Percentiles rank a stretch among this genome's conserved stretches.
Evolutionary conservation across 2,329 filamentous ascomycete genomes (phyloP).

Genomic region (Aspergillus sp.): DNA sequence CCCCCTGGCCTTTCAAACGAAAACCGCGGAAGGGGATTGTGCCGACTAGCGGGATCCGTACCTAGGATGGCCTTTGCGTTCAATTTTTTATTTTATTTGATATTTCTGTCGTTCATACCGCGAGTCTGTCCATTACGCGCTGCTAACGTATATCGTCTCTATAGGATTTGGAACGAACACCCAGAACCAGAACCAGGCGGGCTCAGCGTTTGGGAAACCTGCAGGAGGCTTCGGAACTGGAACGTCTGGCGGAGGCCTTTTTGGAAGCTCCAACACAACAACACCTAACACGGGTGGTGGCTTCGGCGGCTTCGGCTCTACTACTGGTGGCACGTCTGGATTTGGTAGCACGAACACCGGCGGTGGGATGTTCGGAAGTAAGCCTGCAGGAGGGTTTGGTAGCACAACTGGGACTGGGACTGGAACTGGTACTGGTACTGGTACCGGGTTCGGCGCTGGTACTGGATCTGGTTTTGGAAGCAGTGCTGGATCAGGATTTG

Average conservation of each 20-base stretch:
- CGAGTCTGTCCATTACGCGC: not conserved
- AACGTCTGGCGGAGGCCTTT: slow-evolving; percentile 33
- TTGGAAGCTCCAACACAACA: slow-evolving; percentile 25
- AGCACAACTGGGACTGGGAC: slow-evolving; percentile 11
- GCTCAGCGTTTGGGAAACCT: slow-evolving; percentile 37
- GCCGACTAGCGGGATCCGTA: slow-evolving; percentile 1
- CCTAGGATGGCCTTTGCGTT: slow-evolving; percentile 7
- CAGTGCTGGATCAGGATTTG: slow-evolving; percentile 32
- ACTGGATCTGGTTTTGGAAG: slow-evolving; percentile 25
- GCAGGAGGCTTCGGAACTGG: slow-evolving; percentile 31
- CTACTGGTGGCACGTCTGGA: slow-evolving; percentile 21
- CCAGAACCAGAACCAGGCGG: slow-evolving; percentile 33
- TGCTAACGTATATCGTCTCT: slow-evolving; percentile 19
- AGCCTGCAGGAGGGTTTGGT: slow-evolving; percentile 20
- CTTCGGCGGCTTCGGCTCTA: slow-evolving; percentile 30
- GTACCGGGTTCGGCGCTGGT: not conserved
- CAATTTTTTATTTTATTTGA: not conserved
- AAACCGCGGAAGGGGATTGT: not conserved
- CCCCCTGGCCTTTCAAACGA: not conserved
- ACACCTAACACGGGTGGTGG: slow-evolving; percentile 15
- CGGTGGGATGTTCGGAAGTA: slow-evolving; percentile 27
- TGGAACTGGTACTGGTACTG: not conserved
- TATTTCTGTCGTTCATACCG: not conserved
- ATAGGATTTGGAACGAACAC: slow-evolving; percentile 39
- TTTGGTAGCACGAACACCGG: slow-evolving; percentile 32